Evolutionary conservation across 2,329 filamentous ascomycete genomes (phyloP).

Genomic region (Scolecobasidium constrictum): DNA sequence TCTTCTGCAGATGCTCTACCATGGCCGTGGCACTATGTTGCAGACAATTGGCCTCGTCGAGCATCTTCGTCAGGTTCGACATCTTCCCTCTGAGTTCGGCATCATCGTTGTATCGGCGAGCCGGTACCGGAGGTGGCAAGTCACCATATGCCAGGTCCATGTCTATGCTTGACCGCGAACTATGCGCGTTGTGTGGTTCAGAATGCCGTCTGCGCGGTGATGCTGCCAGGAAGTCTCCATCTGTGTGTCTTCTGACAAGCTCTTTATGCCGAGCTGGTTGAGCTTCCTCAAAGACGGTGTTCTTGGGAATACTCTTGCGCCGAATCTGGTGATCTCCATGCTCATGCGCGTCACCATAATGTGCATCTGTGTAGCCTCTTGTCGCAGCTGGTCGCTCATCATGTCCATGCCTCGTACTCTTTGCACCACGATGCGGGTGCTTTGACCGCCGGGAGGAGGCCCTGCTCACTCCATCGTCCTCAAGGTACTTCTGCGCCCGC

Average conservation of each 20-base stretch:
- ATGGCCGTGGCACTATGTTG: slow-evolving; percentile 75
- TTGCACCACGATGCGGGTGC: not conserved
- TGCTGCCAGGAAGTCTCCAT: slow-evolving; percentile 17
- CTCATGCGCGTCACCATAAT: slow-evolving; percentile 4
- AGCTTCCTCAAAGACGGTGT: not conserved
- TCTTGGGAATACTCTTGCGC: not conserved
- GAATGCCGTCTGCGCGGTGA: slow-evolving; percentile 24
- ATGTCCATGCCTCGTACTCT: slow-evolving; percentile 1
- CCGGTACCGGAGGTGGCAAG: slow-evolving; percentile 57
- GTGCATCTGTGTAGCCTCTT: slow-evolving; percentile 4
- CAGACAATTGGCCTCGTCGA: slow-evolving; percentile 81
- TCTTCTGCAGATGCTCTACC: slow-evolving; percentile 69
- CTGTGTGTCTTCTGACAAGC: slow-evolving; percentile 29
- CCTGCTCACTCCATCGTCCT: slow-evolving; percentile 20
- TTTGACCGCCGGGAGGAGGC: slow-evolving; percentile 13
- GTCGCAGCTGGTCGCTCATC: not conserved
- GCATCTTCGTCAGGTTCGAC: slow-evolving; percentile 59
- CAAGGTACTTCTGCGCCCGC: slow-evolving; percentile 42
- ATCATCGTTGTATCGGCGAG: slow-evolving; percentile 37
- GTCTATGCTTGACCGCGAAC: slow-evolving; percentile 46
- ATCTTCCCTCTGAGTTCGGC: slow-evolving; percentile 58
- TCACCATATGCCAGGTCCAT: slow-evolving; percentile 89
- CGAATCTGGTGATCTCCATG: not conserved
- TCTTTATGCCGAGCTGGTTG: not conserved
- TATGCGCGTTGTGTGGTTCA: slow-evolving; percentile 17